Base-by-base conservation (phyloP, 169 alveolate genomes). In the Theileria orientalis region DNA sequence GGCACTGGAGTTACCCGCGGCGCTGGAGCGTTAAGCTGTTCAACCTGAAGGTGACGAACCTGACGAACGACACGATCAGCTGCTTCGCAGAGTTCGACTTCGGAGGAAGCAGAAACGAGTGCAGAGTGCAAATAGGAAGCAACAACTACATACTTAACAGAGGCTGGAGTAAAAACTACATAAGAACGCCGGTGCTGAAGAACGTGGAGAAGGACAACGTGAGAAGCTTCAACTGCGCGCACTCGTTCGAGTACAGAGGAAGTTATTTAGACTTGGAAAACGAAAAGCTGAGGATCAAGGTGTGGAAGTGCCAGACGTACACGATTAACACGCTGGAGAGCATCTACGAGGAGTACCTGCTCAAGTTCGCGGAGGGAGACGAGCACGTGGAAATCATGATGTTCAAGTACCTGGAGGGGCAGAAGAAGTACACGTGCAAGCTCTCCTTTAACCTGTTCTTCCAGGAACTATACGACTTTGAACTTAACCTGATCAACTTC, bases 171-270 rank as follows among this genome's bases (percentile, higher is more conserved):
- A 91, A 91, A 29, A 89, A 91, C 73, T 80, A 88, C 42, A 64
- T 91, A 16, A 59, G 95, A 54, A 91, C 94, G 9, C 94, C 92
- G 16, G 91, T 91, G 11, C 90, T 91, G 49, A 85, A 85, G 35
- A 87, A 90, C 35, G 90, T 91, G 1, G 75, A 72, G 14, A 85
- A 84, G 54, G 94, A 89, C 25, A 84, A 80, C 44, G 83, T 91
- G 46, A 84, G 92, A 32, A 61, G 76, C 35, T 86, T 91, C 83
- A 83, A 91, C 33, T 91, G 89, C 57, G 57, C 86, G 23, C 86
- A 90, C 74, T 84, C 88, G 19, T 90, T 90, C 72, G 95, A 91
- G 62, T 91, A 91, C 51, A 66, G 94, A 52, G 95, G 95, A 19
- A 87, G 94, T 19, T 91, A 91, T 57, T 57, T 84, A 47, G 95